These are phyloP conservation scores for Heteromeles arbutifolia DNA, from an alignment of 306 rosid genomes.

Conservation along the genomic window DNA sequence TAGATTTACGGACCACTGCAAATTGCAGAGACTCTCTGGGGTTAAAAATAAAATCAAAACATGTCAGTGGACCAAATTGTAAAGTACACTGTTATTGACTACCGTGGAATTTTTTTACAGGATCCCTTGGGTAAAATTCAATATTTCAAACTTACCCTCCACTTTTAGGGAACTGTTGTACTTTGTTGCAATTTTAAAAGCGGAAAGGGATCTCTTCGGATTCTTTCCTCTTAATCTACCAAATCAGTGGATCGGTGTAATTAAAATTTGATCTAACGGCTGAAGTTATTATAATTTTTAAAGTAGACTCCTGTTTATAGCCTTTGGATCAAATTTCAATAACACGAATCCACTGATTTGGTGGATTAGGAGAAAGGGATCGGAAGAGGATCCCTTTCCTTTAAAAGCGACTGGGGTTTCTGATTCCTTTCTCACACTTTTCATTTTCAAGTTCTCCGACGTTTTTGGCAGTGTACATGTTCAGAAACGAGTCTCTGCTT, in stretches of 20 bases:
- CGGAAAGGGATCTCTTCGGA: no score
- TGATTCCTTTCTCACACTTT: no score
- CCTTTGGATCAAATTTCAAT: no score
- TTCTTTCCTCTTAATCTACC: no score
- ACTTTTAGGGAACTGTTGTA: background rate
- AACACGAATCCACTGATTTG: no score
- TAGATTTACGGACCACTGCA: background rate
- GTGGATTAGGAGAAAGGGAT: no score
- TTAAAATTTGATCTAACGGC: no score
- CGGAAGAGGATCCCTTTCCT: no score
- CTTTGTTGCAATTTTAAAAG: background rate
- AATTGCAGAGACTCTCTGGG: background rate
- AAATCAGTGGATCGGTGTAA: no score
- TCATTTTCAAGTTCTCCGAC: background rate
- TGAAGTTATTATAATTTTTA: no score
- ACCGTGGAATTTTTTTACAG: background rate
- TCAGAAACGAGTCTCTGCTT: background rate
- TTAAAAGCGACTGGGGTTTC: background rate
- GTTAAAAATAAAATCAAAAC: background rate
- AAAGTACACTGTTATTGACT: background rate
- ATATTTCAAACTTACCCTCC: background rate
- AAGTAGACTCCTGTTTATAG: no score
- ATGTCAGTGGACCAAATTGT: conserved; percentile 1
- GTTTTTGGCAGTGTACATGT: background rate
- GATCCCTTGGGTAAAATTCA: background rate